These are phyloP conservation scores for Tetrapisispora nanseiensis DNA, from an alignment of 805 yeast genomes.

Conservation along the genomic window DNA sequence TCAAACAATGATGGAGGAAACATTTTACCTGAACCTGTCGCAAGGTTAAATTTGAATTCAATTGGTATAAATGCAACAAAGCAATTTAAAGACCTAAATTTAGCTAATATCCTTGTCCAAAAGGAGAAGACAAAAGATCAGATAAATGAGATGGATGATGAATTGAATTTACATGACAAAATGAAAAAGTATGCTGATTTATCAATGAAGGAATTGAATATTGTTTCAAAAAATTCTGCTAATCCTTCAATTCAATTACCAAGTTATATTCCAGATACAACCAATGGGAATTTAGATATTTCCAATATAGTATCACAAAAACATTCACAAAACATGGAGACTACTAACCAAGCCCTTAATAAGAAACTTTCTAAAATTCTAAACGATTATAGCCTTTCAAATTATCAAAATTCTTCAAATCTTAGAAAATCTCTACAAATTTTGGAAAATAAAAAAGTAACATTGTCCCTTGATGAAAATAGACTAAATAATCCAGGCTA, in stretches of 20 bases:
- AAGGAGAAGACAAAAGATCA: neutral
- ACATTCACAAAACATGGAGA: constrained; percentile 7
- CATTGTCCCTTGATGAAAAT: constrained; percentile 21
- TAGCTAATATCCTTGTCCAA: neutral
- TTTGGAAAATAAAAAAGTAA: constrained; percentile 27
- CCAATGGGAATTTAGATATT: constrained; percentile 2
- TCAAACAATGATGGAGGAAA: constrained; percentile 7
- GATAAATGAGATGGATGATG: neutral
- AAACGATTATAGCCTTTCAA: constrained; percentile 21
- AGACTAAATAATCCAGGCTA: constrained; percentile 38
- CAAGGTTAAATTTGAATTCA: constrained; percentile 13
- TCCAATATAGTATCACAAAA: constrained; percentile 1
- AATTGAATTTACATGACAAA: constrained; percentile 3
- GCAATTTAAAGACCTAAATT: neutral
- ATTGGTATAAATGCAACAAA: neutral
- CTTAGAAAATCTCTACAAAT: constrained; percentile 29
- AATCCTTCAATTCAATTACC: neutral
- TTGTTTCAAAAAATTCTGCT: neutral
- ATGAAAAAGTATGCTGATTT: constrained; percentile 3
- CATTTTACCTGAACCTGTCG: constrained; percentile 24
- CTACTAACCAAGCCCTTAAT: constrained; percentile 23
- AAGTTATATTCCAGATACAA: constrained; percentile 2
- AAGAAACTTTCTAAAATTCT: constrained; percentile 29
- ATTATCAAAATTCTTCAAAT: constrained; percentile 25
- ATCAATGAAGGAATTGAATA: constrained; percentile 1